Evolutionary conservation across 73 alveolate genomes (phyloP).

Genomic region (Paramecium sexaurelia): DNA sequence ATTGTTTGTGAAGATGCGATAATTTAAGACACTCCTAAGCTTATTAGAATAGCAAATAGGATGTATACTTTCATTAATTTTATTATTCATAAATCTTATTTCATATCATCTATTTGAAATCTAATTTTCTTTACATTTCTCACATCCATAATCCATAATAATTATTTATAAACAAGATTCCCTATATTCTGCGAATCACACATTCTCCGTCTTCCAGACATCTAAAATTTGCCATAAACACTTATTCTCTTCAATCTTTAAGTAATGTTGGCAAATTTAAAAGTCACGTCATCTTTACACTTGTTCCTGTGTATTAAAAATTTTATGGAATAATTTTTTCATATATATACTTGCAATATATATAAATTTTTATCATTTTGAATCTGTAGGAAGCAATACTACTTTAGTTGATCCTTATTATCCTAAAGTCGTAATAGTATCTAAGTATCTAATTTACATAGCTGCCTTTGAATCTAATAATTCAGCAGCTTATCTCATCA

Average conservation of each 20-base stretch:
- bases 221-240: too few relatives aligned
- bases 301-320: background rate
- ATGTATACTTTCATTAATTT: background rate
- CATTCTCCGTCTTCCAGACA: background rate
- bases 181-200: background rate
- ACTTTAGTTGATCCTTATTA: constrained; percentile 59
- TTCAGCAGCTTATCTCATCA: constrained; percentile 63
- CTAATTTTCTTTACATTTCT: background rate
- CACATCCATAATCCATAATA: background rate
- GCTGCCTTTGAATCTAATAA: constrained; percentile 67
- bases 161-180: background rate
- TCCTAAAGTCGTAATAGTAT: constrained; percentile 53
- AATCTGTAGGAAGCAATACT: constrained; percentile 49
- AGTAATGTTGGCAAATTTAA: background rate
- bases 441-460: constrained; percentile 64
- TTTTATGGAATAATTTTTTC: background rate
- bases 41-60: background rate
- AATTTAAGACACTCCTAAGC: background rate
- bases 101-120: background rate
- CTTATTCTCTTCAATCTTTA: too few relatives aligned
- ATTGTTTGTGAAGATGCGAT: background rate
- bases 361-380: background rate
- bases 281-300: background rate
- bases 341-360: background rate
- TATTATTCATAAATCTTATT: background rate